Evolutionary conservation across 495 filamentous ascomycete genomes (phyloP), one percentile per base, ranked within the genome.

Genomic region (Talaromyces nanjingensis): DNA sequence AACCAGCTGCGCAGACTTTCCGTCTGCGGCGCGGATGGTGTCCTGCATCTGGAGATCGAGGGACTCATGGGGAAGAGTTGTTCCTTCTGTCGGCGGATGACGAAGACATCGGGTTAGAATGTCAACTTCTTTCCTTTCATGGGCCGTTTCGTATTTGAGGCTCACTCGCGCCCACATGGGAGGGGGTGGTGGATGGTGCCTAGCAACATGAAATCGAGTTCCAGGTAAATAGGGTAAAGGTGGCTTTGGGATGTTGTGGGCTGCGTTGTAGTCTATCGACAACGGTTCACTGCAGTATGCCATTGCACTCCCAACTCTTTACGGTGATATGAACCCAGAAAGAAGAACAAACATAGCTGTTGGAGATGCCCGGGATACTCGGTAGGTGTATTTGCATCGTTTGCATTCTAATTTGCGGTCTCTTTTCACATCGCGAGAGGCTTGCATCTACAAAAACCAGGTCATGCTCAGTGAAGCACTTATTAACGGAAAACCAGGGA

Each of bases 1-100:
- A 27, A 71, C 65, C 58, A 73, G 56, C 42, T 73, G 66, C 25
- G 69, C 67, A 59, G 67, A 66, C n/a, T 69, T 64, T 47, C 63
- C 63, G 63, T 71, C 67, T 29, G 63, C 71, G 24, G n/a, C 71
- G 65, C 68, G 63, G 52, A 68, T 64, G 47, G 64, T 27, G 34
- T 68, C 63, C 45, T 64, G 58, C 45, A 70, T 62, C 49, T 69
- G 60, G 14, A 72, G 60, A 20, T n/a, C 58, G 53, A 55, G 20
- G 34, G 67, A 63, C 18, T 56, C 59, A 58, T 62, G 63, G 65
- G 12, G 42, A 59, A 62, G 14, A 61, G 39, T 3, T 25, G 52
- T 7, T 68, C 69, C 25, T 58, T 62, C 56, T 68, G 65, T 16
- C 14, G 69, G 69, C 49, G 69, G 65, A 56, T 65, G 67, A 20